phyloP scores from a whole-genome alignment of 208 protist genomes.

The Acanthamoeba divionensis region DNA sequence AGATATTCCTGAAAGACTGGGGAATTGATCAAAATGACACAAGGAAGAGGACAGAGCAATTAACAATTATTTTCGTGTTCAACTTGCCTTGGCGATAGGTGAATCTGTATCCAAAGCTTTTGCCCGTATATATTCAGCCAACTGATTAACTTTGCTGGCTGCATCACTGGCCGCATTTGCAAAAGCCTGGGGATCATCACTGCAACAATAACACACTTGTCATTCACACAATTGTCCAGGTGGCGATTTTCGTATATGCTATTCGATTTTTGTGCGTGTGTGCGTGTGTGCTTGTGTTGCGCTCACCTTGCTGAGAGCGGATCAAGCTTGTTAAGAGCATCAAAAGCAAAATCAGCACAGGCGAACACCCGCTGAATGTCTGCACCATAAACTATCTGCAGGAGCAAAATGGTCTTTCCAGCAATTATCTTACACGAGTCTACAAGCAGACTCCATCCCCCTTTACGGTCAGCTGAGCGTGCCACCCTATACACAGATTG shows the following conservation, averaged over 20 bases:
- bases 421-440: constrained; percentile 50
- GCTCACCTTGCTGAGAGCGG: neutral
- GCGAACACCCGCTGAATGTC: constrained; percentile 36
- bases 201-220: too few relatives aligned
- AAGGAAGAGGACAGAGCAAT: too few relatives aligned
- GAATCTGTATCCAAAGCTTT: constrained; percentile 42
- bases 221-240: too few relatives aligned
- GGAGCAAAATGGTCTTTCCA: constrained; percentile 50
- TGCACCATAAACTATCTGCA: constrained; percentile 49
- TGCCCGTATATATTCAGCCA: constrained; percentile 7
- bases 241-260: too few relatives aligned
- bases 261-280: too few relatives aligned
- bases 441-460: constrained; percentile 25
- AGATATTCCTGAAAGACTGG: too few relatives aligned
- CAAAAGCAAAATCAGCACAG: neutral
- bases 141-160: constrained; percentile 9
- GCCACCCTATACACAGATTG: neutral
- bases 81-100: neutral
- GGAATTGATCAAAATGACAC: too few relatives aligned
- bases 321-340: neutral
- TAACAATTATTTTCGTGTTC: too few relatives aligned
- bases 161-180: constrained; percentile 22
- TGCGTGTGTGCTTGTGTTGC: too few relatives aligned
- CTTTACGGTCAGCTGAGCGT: neutral
- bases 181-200: constrained; percentile 36